These are phyloP conservation scores for Plasmodium fragile DNA, from an alignment of 169 alveolate genomes.

Conservation along the genomic window DNA sequence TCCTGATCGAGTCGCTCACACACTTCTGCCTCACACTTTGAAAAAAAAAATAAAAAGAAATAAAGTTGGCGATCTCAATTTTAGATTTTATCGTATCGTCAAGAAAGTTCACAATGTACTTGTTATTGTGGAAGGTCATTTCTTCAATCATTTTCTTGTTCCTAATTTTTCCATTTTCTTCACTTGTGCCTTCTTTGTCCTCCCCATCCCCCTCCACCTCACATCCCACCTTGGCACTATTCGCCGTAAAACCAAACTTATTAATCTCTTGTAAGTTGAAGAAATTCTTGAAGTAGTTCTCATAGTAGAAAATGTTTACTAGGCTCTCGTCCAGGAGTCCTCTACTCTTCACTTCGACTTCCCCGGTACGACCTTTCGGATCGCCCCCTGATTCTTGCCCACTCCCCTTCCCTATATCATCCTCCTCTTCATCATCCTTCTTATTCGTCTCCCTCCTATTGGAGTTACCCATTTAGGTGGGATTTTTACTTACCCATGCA, in stretches of 20 bases:
- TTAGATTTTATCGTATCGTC: conserved; percentile 12
- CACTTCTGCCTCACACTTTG: neutral
- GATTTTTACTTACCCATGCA: neutral
- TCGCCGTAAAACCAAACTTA: neutral
- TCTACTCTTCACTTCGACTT: neutral
- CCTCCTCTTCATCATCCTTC: conserved; percentile 19
- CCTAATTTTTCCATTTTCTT: neutral
- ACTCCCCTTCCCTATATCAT: conserved; percentile 7
- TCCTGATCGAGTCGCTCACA: neutral
- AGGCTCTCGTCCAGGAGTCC: neutral
- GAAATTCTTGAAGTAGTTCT: conserved; percentile 22
- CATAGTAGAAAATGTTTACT: conserved; percentile 23
- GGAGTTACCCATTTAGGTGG: conserved; percentile 39
- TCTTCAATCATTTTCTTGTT: conserved; percentile 14
- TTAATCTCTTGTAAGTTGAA: conserved; percentile 17
- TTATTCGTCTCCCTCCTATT: conserved; percentile 24
- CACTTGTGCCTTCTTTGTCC: neutral
- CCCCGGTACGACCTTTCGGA: neutral
- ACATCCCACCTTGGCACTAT: neutral
- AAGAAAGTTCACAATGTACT: conserved; percentile 16
- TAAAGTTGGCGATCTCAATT: conserved; percentile 71
- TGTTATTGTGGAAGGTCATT: conserved; percentile 19
- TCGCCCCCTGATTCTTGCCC: conserved; percentile 1
- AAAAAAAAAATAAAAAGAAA: conserved; percentile 58
- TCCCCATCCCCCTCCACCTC: neutral